These are phyloP conservation scores for Salvia hispanica DNA, from an alignment of 257 asterid genomes.

Conservation along the genomic window DNA sequence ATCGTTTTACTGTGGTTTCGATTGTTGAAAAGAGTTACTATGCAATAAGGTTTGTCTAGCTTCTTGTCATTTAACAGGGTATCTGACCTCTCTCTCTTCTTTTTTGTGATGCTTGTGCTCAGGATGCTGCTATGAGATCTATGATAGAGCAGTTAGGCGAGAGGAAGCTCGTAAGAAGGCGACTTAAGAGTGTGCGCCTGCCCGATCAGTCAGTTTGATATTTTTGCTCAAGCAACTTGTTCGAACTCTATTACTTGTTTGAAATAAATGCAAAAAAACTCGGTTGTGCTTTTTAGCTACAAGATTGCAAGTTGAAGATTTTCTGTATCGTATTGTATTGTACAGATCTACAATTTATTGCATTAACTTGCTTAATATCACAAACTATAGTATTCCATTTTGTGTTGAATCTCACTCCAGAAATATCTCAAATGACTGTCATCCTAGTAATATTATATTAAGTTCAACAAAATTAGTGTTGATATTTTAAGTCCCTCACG, in stretches of 20 bases:
- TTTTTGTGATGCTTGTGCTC: constrained; percentile 19
- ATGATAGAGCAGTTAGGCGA: constrained; percentile 42
- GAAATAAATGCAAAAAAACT: constrained; percentile 33
- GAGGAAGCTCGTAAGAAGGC: constrained; percentile 46
- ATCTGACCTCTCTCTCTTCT: not conserved
- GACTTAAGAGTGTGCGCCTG: constrained; percentile 27
- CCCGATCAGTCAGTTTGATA: constrained; percentile 8
- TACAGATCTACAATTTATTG: no score
- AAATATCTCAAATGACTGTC: no score
- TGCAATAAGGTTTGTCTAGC: not conserved
- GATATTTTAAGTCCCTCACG: no score
- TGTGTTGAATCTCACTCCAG: no score
- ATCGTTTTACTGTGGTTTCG: not conserved
- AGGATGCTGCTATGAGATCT: constrained; percentile 64
- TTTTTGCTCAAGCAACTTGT: constrained; percentile 9
- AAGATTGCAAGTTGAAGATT: no score
- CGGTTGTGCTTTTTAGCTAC: no score
- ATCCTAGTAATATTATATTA: no score
- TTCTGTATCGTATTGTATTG: no score
- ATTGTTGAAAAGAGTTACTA: not conserved
- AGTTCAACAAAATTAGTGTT: no score
- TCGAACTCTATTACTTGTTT: constrained; percentile 21
- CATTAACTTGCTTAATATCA: no score
- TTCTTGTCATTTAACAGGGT: not conserved
- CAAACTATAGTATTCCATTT: no score